Percentiles rank a stretch among this genome's conserved stretches.
Conservation (phyloP, 805 yeast species). For the Dipodascopsis uninucleata region DNA sequence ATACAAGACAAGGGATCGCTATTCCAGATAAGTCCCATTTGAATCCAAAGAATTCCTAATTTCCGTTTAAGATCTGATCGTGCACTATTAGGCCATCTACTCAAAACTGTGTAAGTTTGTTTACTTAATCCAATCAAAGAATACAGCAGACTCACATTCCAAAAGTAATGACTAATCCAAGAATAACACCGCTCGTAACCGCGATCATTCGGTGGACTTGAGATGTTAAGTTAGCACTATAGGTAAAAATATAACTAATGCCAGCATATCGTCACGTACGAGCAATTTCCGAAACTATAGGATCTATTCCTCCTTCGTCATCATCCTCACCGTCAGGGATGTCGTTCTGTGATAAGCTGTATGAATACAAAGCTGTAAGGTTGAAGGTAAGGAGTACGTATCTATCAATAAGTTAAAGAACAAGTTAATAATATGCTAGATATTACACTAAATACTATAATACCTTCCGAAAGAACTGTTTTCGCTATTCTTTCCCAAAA, state of each 20-base stretch:
- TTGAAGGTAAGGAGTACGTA: conserved; percentile 74
- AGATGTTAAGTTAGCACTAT: neutral
- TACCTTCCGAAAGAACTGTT: conserved; percentile 43
- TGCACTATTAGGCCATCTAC: conserved; percentile 63
- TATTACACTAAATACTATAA: neutral
- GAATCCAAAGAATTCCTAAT: conserved; percentile 65
- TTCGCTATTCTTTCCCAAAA: conserved; percentile 61
- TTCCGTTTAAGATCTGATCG: conserved; percentile 63
- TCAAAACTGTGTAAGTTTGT: conserved; percentile 57
- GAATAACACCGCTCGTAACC: conserved; percentile 66
- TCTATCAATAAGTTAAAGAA: conserved; percentile 43
- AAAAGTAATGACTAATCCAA: conserved; percentile 71
- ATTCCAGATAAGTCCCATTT: conserved; percentile 79
- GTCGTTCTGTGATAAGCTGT: conserved; percentile 58
- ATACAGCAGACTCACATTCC: conserved; percentile 31
- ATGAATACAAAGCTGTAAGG: conserved; percentile 71
- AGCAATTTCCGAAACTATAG: conserved; percentile 70
- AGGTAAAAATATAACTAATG: neutral
- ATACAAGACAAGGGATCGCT: conserved; percentile 56
- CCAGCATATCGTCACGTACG: conserved; percentile 20
- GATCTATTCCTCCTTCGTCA: conserved; percentile 66
- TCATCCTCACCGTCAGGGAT: conserved; percentile 49
- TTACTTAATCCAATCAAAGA: conserved; percentile 68
- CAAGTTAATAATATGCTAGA: conserved; percentile 43
- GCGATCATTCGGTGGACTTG: conserved; percentile 64